Base-by-base conservation (phyloP, 192 early-diverging fungal genomes). In the Podila verticillata region DNA sequence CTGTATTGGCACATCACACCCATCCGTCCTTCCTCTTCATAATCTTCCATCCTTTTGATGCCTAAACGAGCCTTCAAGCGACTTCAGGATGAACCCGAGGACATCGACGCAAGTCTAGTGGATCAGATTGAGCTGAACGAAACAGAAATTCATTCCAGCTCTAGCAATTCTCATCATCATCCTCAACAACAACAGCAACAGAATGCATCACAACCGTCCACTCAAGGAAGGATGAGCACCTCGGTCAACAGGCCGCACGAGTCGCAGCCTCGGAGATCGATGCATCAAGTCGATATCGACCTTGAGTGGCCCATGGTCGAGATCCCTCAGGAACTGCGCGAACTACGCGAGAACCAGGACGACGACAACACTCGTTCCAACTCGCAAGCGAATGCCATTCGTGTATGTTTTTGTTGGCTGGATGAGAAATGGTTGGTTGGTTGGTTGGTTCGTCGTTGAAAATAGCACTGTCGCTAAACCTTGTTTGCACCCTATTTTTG, bases 311-410 rank as follows among this genome's bases (percentile, higher is more conserved):
- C 71, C 17, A 51, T 83, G 59, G 74, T 70, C 31, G 82, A 69
- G 29, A 59, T 81, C 30, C 74, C 75, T 8, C 57, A 68, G 75
- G 77, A 80, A 60, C 63, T 73, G 9, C 48, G 70, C 60, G 64
- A 69, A 48, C 31, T 48, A 3, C 48, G 65, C 12, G 71, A 57
- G 35, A 49, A 49, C 19, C 59, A 72, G 8, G 61, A 60, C 29
- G 58, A 73, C 26, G 49, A 20, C 13, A 61, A 30, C n/a, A 57
- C 64, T 8, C 58, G 68, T 0, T 70, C 66, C 8, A 83, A 83
- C 63, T 71, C 81, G 2, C 63, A 79, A 66, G 70, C 69, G 10
- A 75, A 79, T 63, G 74, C 74, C 15, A 75, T 82, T 67, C 44
- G 69, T 31, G 75, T 66, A 44, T 34, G 61, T 67, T 44, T 35